Conservation (phyloP, 192 early-diverging fungal species). For the Podochytrium sp. region DNA sequence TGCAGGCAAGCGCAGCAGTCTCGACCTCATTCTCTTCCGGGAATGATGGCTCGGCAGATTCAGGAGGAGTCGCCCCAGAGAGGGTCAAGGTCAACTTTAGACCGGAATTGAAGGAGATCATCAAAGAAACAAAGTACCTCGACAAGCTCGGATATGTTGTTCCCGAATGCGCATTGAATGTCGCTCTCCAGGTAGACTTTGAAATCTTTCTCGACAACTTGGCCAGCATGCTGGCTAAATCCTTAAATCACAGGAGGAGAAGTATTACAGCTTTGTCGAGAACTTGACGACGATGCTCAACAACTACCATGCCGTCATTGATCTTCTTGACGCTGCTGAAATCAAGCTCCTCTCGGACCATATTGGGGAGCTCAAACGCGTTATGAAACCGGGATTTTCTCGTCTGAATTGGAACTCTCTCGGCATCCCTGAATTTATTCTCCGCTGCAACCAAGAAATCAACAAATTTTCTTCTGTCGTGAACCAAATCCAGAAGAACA, state of each 20-base stretch:
- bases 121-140: conserved; percentile 69
- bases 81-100: conserved; percentile 58
- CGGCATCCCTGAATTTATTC: conserved; percentile 65
- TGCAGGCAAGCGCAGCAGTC: background rate
- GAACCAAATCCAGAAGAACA: conserved; percentile 65
- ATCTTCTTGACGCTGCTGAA: conserved; percentile 58
- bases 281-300: conserved; percentile 59
- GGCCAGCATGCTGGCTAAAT: background rate
- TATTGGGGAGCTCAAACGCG: conserved; percentile 60
- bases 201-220: background rate
- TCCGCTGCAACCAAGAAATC: conserved; percentile 63
- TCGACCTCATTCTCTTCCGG: background rate
- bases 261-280: conserved; percentile 62
- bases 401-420: conserved; percentile 69
- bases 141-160: conserved; percentile 61
- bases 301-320: conserved; percentile 51
- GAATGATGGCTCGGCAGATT: background rate
- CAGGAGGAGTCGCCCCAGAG: conserved; percentile 32
- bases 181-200: conserved; percentile 56
- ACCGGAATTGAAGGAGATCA: conserved; percentile 60
- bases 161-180: conserved; percentile 64
- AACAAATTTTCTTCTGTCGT: conserved; percentile 67
- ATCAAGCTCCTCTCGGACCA: conserved; percentile 54
- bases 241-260: conserved; percentile 52
- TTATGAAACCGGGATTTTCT: conserved; percentile 67